Conservation (phyloP, 805 yeast genomes). For the Sugiyamaella qingdaonensis region DNA sequence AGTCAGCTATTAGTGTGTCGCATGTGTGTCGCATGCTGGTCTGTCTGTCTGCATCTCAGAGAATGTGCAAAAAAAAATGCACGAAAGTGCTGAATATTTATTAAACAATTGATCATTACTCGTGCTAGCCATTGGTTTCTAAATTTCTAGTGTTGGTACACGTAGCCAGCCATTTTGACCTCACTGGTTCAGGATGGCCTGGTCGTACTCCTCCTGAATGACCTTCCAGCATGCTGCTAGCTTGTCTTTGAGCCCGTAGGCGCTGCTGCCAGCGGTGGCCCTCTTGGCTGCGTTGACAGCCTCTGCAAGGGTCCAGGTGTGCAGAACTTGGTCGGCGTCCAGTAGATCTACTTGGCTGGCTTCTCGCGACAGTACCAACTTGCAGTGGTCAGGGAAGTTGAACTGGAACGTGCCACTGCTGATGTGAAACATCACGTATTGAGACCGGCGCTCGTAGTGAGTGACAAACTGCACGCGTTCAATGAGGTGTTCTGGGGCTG, state of each 20-base stretch:
- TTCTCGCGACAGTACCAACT: constrained; percentile 69
- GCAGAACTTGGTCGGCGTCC: constrained; percentile 32
- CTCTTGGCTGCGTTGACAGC: constrained; percentile 9
- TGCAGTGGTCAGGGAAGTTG: constrained; percentile 93
- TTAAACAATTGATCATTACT: too few relatives aligned
- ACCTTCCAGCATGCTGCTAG: constrained; percentile 11
- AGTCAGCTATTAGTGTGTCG: too few relatives aligned
- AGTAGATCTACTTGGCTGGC: constrained; percentile 79
- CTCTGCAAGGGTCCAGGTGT: constrained; percentile 20
- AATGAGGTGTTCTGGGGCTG: constrained; percentile 1
- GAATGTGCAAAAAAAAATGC: too few relatives aligned
- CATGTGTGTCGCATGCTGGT: too few relatives aligned
- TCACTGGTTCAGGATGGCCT: not conserved
- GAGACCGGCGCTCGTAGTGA: constrained; percentile 73
- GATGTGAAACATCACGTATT: constrained; percentile 86
- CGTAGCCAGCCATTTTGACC: too few relatives aligned
- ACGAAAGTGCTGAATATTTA: too few relatives aligned
- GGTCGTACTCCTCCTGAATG: constrained; percentile 7
- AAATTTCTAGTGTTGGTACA: too few relatives aligned
- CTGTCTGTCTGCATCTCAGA: too few relatives aligned
- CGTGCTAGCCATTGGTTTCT: too few relatives aligned
- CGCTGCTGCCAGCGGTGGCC: constrained; percentile 7
- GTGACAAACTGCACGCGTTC: constrained; percentile 53
- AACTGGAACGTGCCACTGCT: constrained; percentile 91
- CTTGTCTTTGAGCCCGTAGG: constrained; percentile 10